Conservation (phyloP, 495 filamentous ascomycete species). For the Neurospora sp. region DNA sequence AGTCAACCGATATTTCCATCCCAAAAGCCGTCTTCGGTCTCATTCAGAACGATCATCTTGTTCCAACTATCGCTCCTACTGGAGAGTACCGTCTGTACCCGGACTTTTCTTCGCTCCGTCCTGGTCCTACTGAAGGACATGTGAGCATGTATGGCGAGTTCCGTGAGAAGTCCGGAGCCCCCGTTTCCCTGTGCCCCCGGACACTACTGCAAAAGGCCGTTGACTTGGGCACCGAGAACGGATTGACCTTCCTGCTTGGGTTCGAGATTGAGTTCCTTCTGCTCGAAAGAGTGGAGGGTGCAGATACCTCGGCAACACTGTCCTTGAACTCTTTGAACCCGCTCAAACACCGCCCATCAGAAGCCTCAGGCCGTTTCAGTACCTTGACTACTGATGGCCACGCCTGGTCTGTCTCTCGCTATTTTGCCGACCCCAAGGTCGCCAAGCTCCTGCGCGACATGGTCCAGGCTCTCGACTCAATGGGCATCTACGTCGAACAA, state of each 20-base stretch:
- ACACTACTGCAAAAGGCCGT: slow-evolving; percentile 43
- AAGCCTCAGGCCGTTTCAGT: slow-evolving; percentile 9
- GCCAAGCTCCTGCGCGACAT: slow-evolving; percentile 57
- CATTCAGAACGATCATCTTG: slow-evolving; percentile 45
- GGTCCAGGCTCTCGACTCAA: slow-evolving; percentile 40
- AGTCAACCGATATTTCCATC: slow-evolving; percentile 42
- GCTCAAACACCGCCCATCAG: background rate
- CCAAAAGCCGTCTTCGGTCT: slow-evolving; percentile 45
- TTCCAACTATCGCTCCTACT: slow-evolving; percentile 31
- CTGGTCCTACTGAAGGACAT: slow-evolving; percentile 41
- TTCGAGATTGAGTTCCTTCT: slow-evolving; percentile 83
- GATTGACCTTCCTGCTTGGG: slow-evolving; percentile 50
- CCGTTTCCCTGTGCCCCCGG: slow-evolving; percentile 47
- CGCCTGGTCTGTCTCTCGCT: slow-evolving; percentile 50
- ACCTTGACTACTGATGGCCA: slow-evolving; percentile 38
- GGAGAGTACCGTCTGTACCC: slow-evolving; percentile 55
- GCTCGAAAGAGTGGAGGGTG: slow-evolving; percentile 32
- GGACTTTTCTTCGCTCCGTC: slow-evolving; percentile 48
- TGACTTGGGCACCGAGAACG: slow-evolving; percentile 34
- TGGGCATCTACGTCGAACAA: slow-evolving; percentile 60
- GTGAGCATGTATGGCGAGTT: slow-evolving; percentile 56
- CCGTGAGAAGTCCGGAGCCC: slow-evolving; percentile 35
- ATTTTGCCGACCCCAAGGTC: slow-evolving; percentile 42
- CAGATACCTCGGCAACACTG: slow-evolving; percentile 14
- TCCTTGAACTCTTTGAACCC: background rate